Evolutionary conservation across 2,329 filamentous ascomycete genomes (phyloP).

Genomic region (Epichloe coenophiala): DNA sequence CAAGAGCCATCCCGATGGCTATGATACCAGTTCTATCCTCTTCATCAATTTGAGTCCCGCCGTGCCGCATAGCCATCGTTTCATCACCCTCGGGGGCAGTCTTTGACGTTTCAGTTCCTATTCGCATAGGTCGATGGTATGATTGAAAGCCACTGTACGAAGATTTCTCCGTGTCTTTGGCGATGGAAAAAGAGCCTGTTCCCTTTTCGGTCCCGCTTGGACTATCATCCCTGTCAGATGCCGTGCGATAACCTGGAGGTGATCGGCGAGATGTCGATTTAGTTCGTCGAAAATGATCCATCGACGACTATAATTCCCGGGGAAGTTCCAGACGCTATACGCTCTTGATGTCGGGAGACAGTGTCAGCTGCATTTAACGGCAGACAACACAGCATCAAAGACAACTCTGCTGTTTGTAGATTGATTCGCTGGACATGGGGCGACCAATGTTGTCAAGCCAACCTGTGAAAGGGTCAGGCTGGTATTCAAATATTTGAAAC

Average conservation of each 20-base stretch:
- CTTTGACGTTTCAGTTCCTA: constrained; percentile 12
- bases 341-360: not conserved
- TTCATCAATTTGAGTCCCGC: constrained; percentile 15
- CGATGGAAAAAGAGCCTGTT: not conserved
- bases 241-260: not conserved
- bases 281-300: not conserved
- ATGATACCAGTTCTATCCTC: constrained; percentile 15
- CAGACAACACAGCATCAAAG: not conserved
- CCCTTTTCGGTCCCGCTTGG: not conserved
- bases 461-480: not conserved
- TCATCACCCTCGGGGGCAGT: constrained; percentile 22
- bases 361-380: not conserved
- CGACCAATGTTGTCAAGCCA: not conserved
- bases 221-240: not conserved
- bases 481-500: too few species aligned
- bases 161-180: not conserved
- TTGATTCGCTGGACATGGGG: not conserved
- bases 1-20: constrained; percentile 61
- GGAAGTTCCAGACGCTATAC: not conserved
- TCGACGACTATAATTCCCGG: not conserved
- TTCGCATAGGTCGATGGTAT: not conserved
- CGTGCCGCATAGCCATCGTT: not conserved
- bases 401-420: not conserved
- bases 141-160: not conserved
- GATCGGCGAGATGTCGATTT: not conserved